phyloP scores from a whole-genome alignment of 2,329 filamentous ascomycete species.

The Stemphylium beticola region DNA sequence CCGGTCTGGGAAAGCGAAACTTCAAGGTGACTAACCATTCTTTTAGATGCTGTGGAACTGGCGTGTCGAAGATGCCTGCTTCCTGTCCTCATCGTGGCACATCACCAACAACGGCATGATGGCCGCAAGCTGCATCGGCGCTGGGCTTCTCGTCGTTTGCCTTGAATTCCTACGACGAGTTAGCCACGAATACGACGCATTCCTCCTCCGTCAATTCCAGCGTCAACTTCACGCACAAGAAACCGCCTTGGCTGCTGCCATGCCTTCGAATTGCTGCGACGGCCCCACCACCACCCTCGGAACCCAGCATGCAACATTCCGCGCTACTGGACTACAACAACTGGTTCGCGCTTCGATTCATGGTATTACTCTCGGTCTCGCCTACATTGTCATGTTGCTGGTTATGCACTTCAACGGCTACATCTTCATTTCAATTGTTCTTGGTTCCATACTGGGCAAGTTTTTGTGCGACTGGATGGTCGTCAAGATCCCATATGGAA shows the following conservation, averaged over 20 bases:
- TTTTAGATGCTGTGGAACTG: slow-evolving; percentile 80
- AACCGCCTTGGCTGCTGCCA: slow-evolving; percentile 23
- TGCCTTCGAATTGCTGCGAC: slow-evolving; percentile 33
- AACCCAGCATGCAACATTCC: slow-evolving; percentile 47
- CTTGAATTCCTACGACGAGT: slow-evolving; percentile 76
- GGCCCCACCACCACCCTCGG: slow-evolving; percentile 28
- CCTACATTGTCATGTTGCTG: slow-evolving; percentile 79
- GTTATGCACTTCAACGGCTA: slow-evolving; percentile 73
- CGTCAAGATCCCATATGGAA: slow-evolving; percentile 35
- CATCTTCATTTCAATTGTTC: slow-evolving; percentile 80
- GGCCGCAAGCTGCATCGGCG: slow-evolving; percentile 79
- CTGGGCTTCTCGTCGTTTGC: slow-evolving; percentile 72
- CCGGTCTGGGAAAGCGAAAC: neutral
- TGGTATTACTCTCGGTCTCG: slow-evolving; percentile 73
- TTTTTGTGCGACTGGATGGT: slow-evolving; percentile 74
- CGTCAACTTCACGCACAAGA: slow-evolving; percentile 37
- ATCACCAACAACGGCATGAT: slow-evolving; percentile 74
- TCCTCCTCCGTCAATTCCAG: slow-evolving; percentile 63
- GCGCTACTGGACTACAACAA: slow-evolving; percentile 69
- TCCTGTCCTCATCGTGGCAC: slow-evolving; percentile 73
- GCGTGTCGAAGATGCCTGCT: slow-evolving; percentile 73
- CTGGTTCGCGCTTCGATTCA: slow-evolving; percentile 70
- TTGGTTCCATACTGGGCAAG: slow-evolving; percentile 74
- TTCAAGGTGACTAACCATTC: slow-evolving; percentile 2
- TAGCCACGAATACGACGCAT: slow-evolving; percentile 74